A percentile compares a stretch with the other conserved stretches of the same genome.
These are phyloP conservation scores for Aureobasidium sp. DNA, from an alignment of 2,329 filamentous ascomycete genomes.

Conservation along the genomic window DNA sequence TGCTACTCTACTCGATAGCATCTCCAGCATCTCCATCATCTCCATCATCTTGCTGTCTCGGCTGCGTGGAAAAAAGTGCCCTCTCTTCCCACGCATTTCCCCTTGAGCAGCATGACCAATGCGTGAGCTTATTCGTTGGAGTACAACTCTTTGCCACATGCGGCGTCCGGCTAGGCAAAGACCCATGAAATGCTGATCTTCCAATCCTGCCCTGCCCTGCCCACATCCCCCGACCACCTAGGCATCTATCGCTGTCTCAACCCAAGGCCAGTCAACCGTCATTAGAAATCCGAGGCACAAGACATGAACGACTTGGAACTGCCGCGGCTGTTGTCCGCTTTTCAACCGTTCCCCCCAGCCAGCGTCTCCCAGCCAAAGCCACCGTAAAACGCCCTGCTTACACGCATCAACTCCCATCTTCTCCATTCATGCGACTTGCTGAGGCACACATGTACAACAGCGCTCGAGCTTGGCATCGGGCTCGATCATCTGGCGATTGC, in stretches of 20 bases:
- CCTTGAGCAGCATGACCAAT: background rate
- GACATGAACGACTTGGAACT: background rate
- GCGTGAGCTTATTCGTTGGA: background rate
- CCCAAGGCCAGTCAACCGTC: background rate
- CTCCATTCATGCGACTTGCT: background rate
- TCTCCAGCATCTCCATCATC: no score
- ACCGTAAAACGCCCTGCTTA: background rate
- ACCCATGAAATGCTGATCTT: background rate
- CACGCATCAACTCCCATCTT: background rate
- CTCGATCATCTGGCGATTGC: background rate
- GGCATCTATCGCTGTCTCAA: background rate
- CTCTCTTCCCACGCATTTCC: background rate
- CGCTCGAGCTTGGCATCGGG: conserved; percentile 4
- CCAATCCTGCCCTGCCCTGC: background rate
- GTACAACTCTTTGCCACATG: conserved; percentile 5
- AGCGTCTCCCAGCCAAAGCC: conserved; percentile 6
- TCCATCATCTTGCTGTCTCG: background rate
- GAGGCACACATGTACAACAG: background rate
- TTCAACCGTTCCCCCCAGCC: no score
- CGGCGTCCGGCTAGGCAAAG: conserved; percentile 1
- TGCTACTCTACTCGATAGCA: background rate
- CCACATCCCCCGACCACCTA: background rate
- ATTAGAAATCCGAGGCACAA: background rate
- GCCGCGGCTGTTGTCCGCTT: background rate
- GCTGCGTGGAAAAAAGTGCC: background rate